phyloP scores from a whole-genome alignment of 2,329 filamentous ascomycete genomes.

The Trichoderma brevicompactum region DNA sequence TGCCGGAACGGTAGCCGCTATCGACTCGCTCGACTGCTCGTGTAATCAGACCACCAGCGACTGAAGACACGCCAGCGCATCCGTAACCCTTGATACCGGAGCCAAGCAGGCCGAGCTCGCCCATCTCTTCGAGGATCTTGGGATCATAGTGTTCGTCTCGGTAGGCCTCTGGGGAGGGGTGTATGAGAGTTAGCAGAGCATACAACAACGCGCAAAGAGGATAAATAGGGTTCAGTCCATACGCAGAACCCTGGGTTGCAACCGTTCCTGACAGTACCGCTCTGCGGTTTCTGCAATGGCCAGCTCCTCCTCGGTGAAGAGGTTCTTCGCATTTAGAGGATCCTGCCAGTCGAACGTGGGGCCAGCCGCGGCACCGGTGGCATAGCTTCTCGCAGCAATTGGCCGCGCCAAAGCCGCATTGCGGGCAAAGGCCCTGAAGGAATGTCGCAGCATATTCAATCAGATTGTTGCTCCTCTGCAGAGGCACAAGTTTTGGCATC shows the following conservation, averaged over 20 bases:
- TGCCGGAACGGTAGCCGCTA: slow-evolving; percentile 87
- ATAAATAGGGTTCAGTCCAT: slow-evolving; percentile 38
- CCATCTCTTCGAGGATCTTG: slow-evolving; percentile 88
- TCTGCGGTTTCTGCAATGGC: slow-evolving; percentile 90
- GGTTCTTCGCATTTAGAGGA: slow-evolving; percentile 72
- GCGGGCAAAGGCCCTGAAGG: slow-evolving; percentile 39
- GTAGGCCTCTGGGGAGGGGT: slow-evolving; percentile 69
- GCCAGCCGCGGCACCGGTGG: slow-evolving; percentile 39
- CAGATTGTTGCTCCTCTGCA: neutral
- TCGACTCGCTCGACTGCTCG: slow-evolving; percentile 89
- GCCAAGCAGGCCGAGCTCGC: slow-evolving; percentile 84
- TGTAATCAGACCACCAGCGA: slow-evolving; percentile 88
- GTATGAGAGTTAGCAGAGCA: neutral
- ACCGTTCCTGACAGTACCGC: slow-evolving; percentile 88
- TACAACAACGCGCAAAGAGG: neutral
- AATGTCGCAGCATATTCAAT: slow-evolving; percentile 39
- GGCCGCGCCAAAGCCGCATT: slow-evolving; percentile 36
- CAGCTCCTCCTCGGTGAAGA: slow-evolving; percentile 87
- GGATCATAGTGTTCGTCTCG: slow-evolving; percentile 84
- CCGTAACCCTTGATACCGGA: slow-evolving; percentile 86
- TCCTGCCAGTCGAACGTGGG: slow-evolving; percentile 86
- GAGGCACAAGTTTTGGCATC: slow-evolving; percentile 2
- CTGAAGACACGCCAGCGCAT: slow-evolving; percentile 84
- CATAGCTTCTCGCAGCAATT: slow-evolving; percentile 42
- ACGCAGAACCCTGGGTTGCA: slow-evolving; percentile 87